phyloP scores from a whole-genome alignment of 129 eudicot genomes.

The Flaveria bidentis region DNA sequence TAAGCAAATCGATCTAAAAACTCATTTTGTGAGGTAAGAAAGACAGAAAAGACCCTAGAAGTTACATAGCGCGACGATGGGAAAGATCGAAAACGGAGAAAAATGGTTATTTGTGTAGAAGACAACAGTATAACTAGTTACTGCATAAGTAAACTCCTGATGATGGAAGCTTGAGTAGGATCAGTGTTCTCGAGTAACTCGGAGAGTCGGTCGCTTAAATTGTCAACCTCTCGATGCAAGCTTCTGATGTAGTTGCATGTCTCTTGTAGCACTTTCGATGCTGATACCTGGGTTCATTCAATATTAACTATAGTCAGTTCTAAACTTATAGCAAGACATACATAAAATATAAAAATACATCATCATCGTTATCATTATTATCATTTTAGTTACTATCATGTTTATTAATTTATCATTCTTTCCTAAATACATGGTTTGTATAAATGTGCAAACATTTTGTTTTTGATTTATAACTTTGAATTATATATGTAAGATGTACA shows the following conservation, averaged over 20 bases:
- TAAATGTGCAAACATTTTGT: too few relatives aligned
- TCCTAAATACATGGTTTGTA: too few relatives aligned
- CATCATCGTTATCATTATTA: too few relatives aligned
- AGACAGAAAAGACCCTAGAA: not conserved
- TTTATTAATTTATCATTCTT: too few relatives aligned
- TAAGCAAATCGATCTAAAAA: not conserved
- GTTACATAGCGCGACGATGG: not conserved
- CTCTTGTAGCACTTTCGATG: conserved; percentile 87
- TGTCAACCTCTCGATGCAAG: conserved; percentile 84
- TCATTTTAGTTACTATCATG: too few relatives aligned
- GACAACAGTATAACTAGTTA: not conserved
- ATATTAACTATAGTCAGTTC: not conserved
- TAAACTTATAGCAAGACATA: too few relatives aligned
- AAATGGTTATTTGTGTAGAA: conserved; percentile 12
- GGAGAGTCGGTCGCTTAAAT: conserved; percentile 69
- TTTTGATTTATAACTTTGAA: too few relatives aligned
- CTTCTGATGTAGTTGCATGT: conserved; percentile 89
- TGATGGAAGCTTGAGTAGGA: conserved; percentile 75
- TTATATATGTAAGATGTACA: too few relatives aligned
- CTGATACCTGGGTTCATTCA: conserved; percentile 54
- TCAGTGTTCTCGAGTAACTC: conserved; percentile 78
- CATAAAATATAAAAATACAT: too few relatives aligned
- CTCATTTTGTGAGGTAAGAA: conserved; percentile 10
- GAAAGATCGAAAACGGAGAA: not conserved
- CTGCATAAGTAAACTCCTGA: conserved; percentile 72